Evolutionary conservation across 441 rosid genomes (phyloP).

Genomic region (Eugenia klotzschiana): DNA sequence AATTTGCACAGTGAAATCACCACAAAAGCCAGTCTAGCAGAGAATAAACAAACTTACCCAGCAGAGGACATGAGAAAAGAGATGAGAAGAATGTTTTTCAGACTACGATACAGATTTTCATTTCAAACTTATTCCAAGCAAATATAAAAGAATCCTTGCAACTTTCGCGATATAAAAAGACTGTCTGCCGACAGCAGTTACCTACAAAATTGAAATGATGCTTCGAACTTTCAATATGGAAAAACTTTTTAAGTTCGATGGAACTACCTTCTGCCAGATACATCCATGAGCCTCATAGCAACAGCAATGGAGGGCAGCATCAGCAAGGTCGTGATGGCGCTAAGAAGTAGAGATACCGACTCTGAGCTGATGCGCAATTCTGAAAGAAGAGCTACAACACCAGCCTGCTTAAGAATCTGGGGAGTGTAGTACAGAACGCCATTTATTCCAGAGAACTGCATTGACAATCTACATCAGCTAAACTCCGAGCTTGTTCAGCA

Average conservation of each 20-base stretch:
- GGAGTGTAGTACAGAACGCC: conserved; percentile 99
- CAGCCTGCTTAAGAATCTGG: conserved; percentile 90
- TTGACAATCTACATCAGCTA: not conserved
- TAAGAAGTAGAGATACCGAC: conserved; percentile 72
- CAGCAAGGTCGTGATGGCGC: conserved; percentile 70
- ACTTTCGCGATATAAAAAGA: not conserved
- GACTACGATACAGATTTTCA: not conserved
- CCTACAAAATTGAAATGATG: not conserved
- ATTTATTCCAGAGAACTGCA: conserved; percentile 88
- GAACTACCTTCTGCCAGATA: conserved; percentile 78
- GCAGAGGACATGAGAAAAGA: not conserved
- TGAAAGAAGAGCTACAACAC: conserved; percentile 71
- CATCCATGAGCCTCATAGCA: conserved; percentile 94
- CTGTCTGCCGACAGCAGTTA: not conserved
- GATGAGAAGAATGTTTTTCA: not conserved
- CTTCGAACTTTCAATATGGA: not conserved
- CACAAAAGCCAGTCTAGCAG: not conserved
- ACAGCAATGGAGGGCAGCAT: conserved; percentile 92
- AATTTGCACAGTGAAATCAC: not conserved
- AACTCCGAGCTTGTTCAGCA: not conserved
- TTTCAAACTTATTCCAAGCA: not conserved
- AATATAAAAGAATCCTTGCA: not conserved
- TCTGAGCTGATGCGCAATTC: conserved; percentile 55
- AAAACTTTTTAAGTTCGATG: not conserved
- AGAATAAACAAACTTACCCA: not conserved